Percentiles rank a stretch among this genome's conserved stretches.
These are phyloP conservation scores for Oryza officinalis DNA, from an alignment of 176 grass and related monocot species.

Conservation along the genomic window DNA sequence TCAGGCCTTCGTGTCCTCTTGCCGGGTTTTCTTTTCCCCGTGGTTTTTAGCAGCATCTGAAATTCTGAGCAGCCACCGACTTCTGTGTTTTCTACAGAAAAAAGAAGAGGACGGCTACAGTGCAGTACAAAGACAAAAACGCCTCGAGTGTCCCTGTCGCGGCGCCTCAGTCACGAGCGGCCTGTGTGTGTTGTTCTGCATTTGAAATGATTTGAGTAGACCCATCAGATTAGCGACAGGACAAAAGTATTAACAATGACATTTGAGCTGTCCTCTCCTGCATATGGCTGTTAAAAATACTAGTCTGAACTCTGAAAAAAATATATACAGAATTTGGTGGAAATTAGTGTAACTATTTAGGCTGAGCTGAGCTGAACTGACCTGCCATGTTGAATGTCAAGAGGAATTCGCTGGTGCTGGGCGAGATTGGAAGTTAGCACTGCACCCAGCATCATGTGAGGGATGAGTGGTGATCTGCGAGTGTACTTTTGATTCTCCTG, in stretches of 20 bases:
- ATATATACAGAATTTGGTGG: slow-evolving; percentile 15
- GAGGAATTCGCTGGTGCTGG: slow-evolving; percentile 15
- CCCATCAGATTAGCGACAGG: slow-evolving; percentile 35
- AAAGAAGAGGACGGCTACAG: background rate
- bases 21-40: slow-evolving; percentile 31
- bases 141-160: slow-evolving; percentile 29
- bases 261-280: slow-evolving; percentile 37
- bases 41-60: slow-evolving; percentile 28
- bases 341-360: background rate
- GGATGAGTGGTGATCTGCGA: background rate
- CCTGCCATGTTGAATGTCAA: background rate
- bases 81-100: background rate
- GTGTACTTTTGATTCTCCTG: slow-evolving; percentile 26
- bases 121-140: slow-evolving; percentile 6
- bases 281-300: background rate
- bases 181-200: slow-evolving; percentile 11
- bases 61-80: slow-evolving; percentile 38
- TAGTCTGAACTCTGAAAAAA: background rate
- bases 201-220: slow-evolving; percentile 10
- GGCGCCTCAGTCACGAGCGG: slow-evolving; percentile 40
- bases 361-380: background rate
- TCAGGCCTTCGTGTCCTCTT: background rate
- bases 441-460: background rate
- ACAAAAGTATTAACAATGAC: slow-evolving; percentile 34
- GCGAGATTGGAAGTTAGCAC: background rate